These are phyloP conservation scores for Leccinum incarnatum DNA, from an alignment of 768 basidiomycete genomes.

Conservation along the genomic window DNA sequence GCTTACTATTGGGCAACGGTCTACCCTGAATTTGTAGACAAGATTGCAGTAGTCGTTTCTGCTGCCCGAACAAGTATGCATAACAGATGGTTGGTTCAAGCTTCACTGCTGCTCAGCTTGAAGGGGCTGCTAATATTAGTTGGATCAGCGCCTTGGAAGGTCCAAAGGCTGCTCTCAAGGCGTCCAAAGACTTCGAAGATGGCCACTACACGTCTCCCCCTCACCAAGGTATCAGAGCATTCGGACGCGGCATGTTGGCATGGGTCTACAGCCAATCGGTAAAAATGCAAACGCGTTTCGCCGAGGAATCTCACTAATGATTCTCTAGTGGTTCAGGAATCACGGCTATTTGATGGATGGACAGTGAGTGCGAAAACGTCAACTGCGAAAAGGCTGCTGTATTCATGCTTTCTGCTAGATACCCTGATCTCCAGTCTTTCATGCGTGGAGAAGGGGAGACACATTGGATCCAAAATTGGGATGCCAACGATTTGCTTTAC, in stretches of 20 bases:
- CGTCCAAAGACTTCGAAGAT: constrained; percentile 51
- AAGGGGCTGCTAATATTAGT: not conserved
- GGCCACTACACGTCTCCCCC: constrained; percentile 50
- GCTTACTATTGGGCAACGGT: constrained; percentile 55
- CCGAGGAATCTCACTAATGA: constrained; percentile 49
- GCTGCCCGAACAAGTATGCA: constrained; percentile 54
- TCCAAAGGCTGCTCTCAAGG: constrained; percentile 47
- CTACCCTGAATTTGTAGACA: constrained; percentile 53
- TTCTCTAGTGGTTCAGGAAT: constrained; percentile 50
- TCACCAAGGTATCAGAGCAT: constrained; percentile 51
- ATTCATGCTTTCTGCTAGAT: constrained; percentile 29
- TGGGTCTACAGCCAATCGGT: constrained; percentile 58
- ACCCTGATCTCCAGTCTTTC: constrained; percentile 46
- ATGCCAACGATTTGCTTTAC: constrained; percentile 52
- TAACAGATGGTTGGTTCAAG: constrained; percentile 46
- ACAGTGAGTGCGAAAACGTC: constrained; percentile 24
- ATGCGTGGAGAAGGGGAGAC: constrained; percentile 48
- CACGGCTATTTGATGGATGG: constrained; percentile 42
- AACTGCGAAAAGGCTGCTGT: not conserved
- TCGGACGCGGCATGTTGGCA: constrained; percentile 49
- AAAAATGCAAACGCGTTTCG: constrained; percentile 70
- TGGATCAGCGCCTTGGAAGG: constrained; percentile 51
- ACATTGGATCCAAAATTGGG: constrained; percentile 44
- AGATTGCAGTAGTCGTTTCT: constrained; percentile 43
- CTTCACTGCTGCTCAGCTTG: not conserved